A percentile compares a stretch with the other conserved stretches of the same genome.
Conservation (phyloP, 768 basidiomycete genomes). For the Russula olivacea region DNA sequence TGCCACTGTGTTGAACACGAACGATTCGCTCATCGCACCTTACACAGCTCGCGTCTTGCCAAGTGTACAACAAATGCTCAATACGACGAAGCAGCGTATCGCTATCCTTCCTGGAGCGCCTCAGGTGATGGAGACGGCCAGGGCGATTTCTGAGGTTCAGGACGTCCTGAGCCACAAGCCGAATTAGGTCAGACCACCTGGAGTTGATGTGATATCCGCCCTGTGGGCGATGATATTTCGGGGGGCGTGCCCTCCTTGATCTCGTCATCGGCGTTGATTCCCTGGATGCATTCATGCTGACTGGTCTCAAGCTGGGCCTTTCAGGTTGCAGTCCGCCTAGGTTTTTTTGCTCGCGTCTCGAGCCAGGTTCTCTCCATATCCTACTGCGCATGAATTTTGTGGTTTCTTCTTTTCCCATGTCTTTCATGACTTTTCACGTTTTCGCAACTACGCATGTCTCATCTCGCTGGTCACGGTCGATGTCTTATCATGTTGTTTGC, state of each 20-base stretch:
- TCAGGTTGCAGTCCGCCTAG: slow-evolving; percentile 22
- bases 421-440: slow-evolving; percentile 16
- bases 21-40: slow-evolving; percentile 74
- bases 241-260: slow-evolving; percentile 19
- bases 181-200: slow-evolving; percentile 5
- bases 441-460: slow-evolving; percentile 5
- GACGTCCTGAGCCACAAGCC: slow-evolving; percentile 53
- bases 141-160: slow-evolving; percentile 69
- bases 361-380: background rate
- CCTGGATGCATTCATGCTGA: slow-evolving; percentile 17
- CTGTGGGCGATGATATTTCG: slow-evolving; percentile 11
- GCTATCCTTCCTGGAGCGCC: slow-evolving; percentile 70
- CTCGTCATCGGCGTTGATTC: slow-evolving; percentile 20
- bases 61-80: slow-evolving; percentile 68
- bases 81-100: slow-evolving; percentile 74
- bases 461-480: slow-evolving; percentile 24
- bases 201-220: slow-evolving; percentile 6
- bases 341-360: background rate
- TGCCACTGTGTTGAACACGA: slow-evolving; percentile 62
- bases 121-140: slow-evolving; percentile 58
- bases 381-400: slow-evolving; percentile 3
- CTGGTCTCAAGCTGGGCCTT: slow-evolving; percentile 18
- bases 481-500: slow-evolving; percentile 13
- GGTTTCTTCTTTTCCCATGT: background rate
- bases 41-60: slow-evolving; percentile 79